phyloP scores from a whole-genome alignment of 1,139 yeast genomes.

The Lizanozyma gosingica region DNA sequence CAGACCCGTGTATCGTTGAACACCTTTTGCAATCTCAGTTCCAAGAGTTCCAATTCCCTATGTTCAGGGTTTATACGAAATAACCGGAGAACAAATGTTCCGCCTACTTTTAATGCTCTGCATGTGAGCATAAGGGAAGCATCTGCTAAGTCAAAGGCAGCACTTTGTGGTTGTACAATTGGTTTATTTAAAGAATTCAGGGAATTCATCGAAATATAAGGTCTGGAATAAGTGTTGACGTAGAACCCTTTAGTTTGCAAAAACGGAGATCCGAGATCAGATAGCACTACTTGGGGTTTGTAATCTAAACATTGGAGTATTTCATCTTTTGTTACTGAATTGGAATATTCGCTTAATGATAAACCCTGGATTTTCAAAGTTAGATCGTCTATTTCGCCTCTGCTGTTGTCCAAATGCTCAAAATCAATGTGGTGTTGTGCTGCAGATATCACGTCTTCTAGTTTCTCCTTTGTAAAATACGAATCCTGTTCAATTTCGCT shows the following conservation, averaged over 20 bases:
- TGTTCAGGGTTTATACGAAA: conserved; percentile 45
- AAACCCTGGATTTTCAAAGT: conserved; percentile 9
- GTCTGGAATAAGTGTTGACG: conserved; percentile 69
- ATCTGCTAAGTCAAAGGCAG: conserved; percentile 66
- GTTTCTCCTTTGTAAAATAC: conserved; percentile 1
- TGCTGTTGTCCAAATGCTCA: background rate
- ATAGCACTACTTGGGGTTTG: conserved; percentile 52
- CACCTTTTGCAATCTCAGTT: conserved; percentile 44
- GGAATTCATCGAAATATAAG: conserved; percentile 34
- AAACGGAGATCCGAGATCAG: conserved; percentile 82
- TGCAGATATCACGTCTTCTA: background rate
- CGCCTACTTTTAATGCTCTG: conserved; percentile 58
- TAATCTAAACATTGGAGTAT: conserved; percentile 10
- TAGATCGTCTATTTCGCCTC: conserved; percentile 9
- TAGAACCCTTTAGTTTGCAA: conserved; percentile 56
- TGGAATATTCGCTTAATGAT: conserved; percentile 8
- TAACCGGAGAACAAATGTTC: conserved; percentile 67
- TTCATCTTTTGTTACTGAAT: conserved; percentile 1
- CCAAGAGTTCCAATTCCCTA: conserved; percentile 51
- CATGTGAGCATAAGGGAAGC: conserved; percentile 77
- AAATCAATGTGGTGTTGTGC: background rate
- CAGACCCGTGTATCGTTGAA: conserved; percentile 41
- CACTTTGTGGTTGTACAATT: conserved; percentile 16
- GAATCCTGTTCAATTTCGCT: conserved; percentile 17
- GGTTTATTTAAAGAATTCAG: conserved; percentile 21